phyloP scores from a whole-genome alignment of 495 filamentous ascomycete genomes.

The Penicillium subrubescens region DNA sequence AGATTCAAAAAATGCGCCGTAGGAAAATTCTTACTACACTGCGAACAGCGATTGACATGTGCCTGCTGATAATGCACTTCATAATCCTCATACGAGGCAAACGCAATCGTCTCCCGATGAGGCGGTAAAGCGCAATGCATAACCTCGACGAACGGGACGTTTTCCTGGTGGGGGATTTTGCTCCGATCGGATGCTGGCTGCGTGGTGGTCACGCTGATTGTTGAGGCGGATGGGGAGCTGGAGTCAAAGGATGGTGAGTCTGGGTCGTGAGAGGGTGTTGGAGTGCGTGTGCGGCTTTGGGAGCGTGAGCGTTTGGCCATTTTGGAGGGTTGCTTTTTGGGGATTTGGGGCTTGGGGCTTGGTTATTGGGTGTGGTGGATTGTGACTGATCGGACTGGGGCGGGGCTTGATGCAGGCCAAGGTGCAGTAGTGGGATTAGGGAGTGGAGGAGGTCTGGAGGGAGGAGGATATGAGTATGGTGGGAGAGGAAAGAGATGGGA shows the following conservation, averaged over 20 bases:
- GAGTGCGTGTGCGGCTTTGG: constrained; percentile 35
- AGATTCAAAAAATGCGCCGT: constrained; percentile 70
- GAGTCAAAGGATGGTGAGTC: constrained; percentile 22
- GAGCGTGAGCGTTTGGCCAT: constrained; percentile 60
- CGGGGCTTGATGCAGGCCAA: constrained; percentile 3
- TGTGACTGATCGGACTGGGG: constrained; percentile 4
- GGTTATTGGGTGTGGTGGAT: constrained; percentile 6
- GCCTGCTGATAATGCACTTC: constrained; percentile 81
- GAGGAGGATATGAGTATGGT: no score
- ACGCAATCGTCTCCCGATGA: constrained; percentile 67
- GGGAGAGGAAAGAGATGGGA: background rate
- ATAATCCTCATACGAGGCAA: constrained; percentile 77
- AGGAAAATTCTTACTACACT: constrained; percentile 79
- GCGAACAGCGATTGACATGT: constrained; percentile 82
- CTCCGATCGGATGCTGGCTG: constrained; percentile 20
- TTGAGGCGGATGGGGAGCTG: constrained; percentile 21
- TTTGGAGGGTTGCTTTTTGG: constrained; percentile 9
- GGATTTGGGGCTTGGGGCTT: constrained; percentile 23
- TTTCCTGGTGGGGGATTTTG: constrained; percentile 32
- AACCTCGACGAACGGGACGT: constrained; percentile 32
- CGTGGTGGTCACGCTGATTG: constrained; percentile 17
- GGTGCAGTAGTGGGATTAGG: background rate
- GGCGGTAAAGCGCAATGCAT: constrained; percentile 83
- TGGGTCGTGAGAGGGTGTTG: constrained; percentile 36
- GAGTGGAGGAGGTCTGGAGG: background rate